A percentile compares a stretch with the other conserved stretches of the same genome.
Conservation (phyloP, 306 rosid genomes). For the Casuarina glauca region DNA sequence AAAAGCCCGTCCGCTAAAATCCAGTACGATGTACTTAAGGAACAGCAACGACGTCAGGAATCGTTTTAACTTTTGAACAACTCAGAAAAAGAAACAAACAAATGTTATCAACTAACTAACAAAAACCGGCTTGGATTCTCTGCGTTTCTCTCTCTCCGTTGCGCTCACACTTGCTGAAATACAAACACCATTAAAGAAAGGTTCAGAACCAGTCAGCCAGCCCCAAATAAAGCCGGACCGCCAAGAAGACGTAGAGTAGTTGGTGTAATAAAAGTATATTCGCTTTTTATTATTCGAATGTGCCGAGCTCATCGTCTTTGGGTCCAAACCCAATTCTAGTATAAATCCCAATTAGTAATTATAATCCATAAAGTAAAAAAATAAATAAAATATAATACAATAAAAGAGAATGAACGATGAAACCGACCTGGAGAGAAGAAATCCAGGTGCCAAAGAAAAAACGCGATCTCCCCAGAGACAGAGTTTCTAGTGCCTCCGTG, state of each 20-base stretch:
- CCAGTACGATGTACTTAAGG: not conserved
- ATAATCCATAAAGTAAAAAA: not conserved
- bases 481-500: not conserved
- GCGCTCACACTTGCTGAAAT: not conserved
- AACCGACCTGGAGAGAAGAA: conserved; percentile 14
- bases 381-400: not conserved
- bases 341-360: not conserved
- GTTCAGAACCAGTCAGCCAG: not conserved
- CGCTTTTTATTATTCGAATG: conserved; percentile 39
- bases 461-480: not conserved
- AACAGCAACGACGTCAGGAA: not conserved
- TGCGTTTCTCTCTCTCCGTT: not conserved
- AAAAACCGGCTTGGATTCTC: not conserved
- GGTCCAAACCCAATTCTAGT: not conserved
- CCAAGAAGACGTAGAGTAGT: conserved; percentile 22
- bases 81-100: conserved; percentile 9
- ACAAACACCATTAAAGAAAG: not conserved
- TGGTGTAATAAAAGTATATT: conserved; percentile 46
- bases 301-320: conserved; percentile 28
- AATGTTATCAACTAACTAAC: not conserved
- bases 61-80: not conserved
- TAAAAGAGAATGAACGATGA: not conserved
- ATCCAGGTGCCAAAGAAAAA: conserved; percentile 5
- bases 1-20: not conserved
- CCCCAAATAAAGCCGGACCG: conserved; percentile 26